These are phyloP conservation scores for Ramaria sp. DNA, from an alignment of 768 basidiomycete species.

Conservation along the genomic window DNA sequence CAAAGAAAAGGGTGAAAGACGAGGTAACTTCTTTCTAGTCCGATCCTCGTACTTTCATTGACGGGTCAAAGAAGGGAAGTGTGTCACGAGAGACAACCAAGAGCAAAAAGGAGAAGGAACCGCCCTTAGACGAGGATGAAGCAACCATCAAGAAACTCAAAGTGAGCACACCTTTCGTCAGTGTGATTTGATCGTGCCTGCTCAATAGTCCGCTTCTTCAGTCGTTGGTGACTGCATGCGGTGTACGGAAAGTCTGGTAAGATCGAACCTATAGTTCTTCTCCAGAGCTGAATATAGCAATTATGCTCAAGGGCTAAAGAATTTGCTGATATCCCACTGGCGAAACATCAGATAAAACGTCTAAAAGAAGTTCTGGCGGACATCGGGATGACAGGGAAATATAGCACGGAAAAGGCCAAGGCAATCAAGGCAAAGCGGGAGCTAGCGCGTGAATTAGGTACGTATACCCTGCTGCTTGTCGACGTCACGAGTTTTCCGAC, in stretches of 20 bases:
- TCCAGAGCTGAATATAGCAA: background rate
- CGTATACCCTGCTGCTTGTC: slow-evolving; percentile 14
- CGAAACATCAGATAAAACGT: slow-evolving; percentile 53
- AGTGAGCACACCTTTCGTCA: slow-evolving; percentile 24
- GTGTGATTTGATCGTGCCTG: background rate
- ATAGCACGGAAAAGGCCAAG: slow-evolving; percentile 75
- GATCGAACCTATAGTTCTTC: background rate
- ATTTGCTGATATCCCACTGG: slow-evolving; percentile 46
- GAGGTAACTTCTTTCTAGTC: background rate
- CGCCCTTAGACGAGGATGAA: slow-evolving; percentile 44
- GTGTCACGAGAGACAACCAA: slow-evolving; percentile 1
- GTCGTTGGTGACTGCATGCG: slow-evolving; percentile 65
- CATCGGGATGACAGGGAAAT: slow-evolving; percentile 71
- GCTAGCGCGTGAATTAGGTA: slow-evolving; percentile 68
- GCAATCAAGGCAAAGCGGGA: slow-evolving; percentile 64
- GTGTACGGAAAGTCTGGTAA: slow-evolving; percentile 67
- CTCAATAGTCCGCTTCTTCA: slow-evolving; percentile 17
- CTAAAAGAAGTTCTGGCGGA: slow-evolving; percentile 55
- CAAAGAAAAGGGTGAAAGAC: background rate
- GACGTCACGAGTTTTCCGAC: background rate
- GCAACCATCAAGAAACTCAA: slow-evolving; percentile 68
- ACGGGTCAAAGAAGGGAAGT: background rate
- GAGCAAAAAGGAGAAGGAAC: slow-evolving; percentile 9
- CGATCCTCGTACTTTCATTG: slow-evolving; percentile 10
- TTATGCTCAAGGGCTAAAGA: slow-evolving; percentile 32